Percentiles rank a stretch among this genome's conserved stretches.
phyloP scores from a whole-genome alignment of 768 basidiomycete genomes.

The Boletellus ananas region DNA sequence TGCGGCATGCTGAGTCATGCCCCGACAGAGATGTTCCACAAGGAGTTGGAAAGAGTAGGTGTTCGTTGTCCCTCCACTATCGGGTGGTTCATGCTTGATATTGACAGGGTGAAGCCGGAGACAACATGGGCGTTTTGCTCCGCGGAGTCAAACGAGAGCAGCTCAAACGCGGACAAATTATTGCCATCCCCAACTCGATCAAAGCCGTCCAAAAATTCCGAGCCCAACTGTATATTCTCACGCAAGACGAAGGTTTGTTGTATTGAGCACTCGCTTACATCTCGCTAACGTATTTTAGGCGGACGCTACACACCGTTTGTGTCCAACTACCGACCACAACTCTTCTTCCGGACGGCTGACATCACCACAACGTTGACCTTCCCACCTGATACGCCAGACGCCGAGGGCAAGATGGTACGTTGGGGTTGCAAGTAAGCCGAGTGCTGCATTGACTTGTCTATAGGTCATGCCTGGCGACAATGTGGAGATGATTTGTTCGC shows the following conservation, averaged over 20 bases:
- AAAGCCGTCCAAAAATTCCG: conserved; percentile 94
- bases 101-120: conserved; percentile 86
- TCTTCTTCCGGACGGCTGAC: conserved; percentile 95
- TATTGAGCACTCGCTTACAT: conserved; percentile 45
- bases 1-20: conserved; percentile 2
- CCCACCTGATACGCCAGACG: conserved; percentile 78
- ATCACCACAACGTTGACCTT: conserved; percentile 82
- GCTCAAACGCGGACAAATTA: conserved; percentile 87
- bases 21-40: conserved; percentile 94
- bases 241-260: conserved; percentile 38
- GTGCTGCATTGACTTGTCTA: background rate
- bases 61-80: background rate
- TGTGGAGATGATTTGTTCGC: conserved; percentile 83
- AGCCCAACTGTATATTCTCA: conserved; percentile 77
- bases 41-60: conserved; percentile 89
- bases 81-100: conserved; percentile 3
- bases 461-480: conserved; percentile 98
- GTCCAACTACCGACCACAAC: conserved; percentile 90
- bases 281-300: conserved; percentile 30
- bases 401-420: conserved; percentile 82
- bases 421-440: background rate
- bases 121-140: conserved; percentile 97
- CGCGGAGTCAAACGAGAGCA: conserved; percentile 98
- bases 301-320: conserved; percentile 92
- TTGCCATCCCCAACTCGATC: conserved; percentile 85